A percentile compares a stretch with the other conserved stretches of the same genome.
Conservation (phyloP, 2,329 filamentous ascomycete species). For the Dendryphion nanum region DNA sequence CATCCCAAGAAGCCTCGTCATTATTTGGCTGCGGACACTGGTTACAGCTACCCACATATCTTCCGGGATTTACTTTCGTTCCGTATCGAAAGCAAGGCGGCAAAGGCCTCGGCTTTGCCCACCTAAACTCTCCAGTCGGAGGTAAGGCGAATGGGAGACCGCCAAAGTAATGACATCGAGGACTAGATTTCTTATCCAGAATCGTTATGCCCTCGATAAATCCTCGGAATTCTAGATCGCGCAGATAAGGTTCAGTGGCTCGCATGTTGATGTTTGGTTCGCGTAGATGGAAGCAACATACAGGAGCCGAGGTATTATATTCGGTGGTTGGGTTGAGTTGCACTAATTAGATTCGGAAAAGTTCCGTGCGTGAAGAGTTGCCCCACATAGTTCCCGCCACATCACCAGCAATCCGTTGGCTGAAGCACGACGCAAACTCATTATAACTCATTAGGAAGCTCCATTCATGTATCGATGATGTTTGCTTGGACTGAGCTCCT, state of each 20-base stretch:
- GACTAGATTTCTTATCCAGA: slow-evolving; percentile 24
- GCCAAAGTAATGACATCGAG: slow-evolving; percentile 53
- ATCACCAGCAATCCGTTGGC: no score
- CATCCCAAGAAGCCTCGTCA: slow-evolving; percentile 39
- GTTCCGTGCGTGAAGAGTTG: no score
- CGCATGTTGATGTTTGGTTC: slow-evolving; percentile 7
- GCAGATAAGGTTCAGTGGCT: slow-evolving; percentile 25
- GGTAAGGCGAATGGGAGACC: slow-evolving; percentile 57
- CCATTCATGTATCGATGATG: no score
- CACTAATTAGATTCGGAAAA: no score
- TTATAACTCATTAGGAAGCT: no score
- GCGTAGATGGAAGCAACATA: no score
- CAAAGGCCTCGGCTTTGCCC: slow-evolving; percentile 49
- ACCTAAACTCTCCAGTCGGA: slow-evolving; percentile 48
- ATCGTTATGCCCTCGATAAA: slow-evolving; percentile 52
- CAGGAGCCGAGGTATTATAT: no score
- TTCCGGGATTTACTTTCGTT: slow-evolving; percentile 47
- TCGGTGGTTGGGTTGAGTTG: no score
- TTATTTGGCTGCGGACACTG: slow-evolving; percentile 52
- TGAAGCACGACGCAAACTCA: no score
- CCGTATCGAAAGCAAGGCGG: slow-evolving; percentile 53
- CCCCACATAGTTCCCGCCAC: no score
- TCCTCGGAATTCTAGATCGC: slow-evolving; percentile 46
- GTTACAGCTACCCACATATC: slow-evolving; percentile 41
- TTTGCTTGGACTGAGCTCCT: no score